A percentile compares a stretch with the other conserved stretches of the same genome.
These are phyloP conservation scores for Leishmania mexicana DNA, from an alignment of 208 protist species.

Conservation along the genomic window DNA sequence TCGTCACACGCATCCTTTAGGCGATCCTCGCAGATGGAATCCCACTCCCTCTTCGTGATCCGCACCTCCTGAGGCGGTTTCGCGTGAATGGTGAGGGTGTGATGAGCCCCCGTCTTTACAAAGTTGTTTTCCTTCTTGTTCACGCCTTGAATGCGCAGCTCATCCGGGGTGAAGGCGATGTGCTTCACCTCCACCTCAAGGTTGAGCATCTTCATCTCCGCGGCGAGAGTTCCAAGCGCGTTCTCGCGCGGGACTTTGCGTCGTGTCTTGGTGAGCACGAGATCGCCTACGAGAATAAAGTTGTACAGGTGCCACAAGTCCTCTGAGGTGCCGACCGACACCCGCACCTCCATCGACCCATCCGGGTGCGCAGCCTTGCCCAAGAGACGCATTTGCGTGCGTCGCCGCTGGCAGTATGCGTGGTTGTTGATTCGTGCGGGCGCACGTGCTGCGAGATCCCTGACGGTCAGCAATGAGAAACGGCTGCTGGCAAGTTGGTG, in stretches of 20 bases:
- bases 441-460: not conserved
- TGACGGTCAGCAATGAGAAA: not conserved
- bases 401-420: not conserved
- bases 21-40: slow-evolving; percentile 59
- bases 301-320: slow-evolving; percentile 98
- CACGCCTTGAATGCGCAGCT: slow-evolving; percentile 85
- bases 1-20: slow-evolving; percentile 81
- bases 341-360: slow-evolving; percentile 88
- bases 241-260: slow-evolving; percentile 81
- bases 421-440: too few relatives aligned
- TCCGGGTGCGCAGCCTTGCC: slow-evolving; percentile 48
- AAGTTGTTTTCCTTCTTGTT: slow-evolving; percentile 87
- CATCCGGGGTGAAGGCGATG: slow-evolving; percentile 75
- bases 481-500: not conserved
- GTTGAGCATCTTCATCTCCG: slow-evolving; percentile 65
- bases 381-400: slow-evolving; percentile 60
- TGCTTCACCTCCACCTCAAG: slow-evolving; percentile 60
- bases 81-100: slow-evolving; percentile 94
- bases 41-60: slow-evolving; percentile 94
- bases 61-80: slow-evolving; percentile 89
- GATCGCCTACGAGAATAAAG: slow-evolving; percentile 89
- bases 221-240: slow-evolving; percentile 39
- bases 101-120: slow-evolving; percentile 92
- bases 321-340: slow-evolving; percentile 87
- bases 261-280: slow-evolving; percentile 68